Evolutionary conservation across 139 green algal genomes (phyloP).

Genomic region (Microglena sp.): DNA sequence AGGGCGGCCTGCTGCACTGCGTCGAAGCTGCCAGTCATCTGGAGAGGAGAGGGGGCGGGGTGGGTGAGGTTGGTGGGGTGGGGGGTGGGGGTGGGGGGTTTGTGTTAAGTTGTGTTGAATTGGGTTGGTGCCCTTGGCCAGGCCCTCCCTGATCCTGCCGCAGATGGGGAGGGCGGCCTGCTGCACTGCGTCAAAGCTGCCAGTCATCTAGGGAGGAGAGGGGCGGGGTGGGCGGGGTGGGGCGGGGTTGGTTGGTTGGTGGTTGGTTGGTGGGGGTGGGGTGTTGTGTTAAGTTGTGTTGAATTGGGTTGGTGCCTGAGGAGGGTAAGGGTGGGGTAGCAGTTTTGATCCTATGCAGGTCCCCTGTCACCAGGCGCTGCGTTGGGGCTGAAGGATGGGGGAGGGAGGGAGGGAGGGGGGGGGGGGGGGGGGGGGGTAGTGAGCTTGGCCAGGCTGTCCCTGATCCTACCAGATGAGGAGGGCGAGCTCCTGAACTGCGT

Average conservation of each 20-base stretch:
- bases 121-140: neutral
- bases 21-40: constrained; percentile 8
- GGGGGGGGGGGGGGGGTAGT: neutral
- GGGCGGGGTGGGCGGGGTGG: too few relatives aligned
- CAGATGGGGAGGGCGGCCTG: neutral
- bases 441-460: neutral
- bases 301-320: neutral
- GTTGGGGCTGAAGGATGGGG: constrained; percentile 2
- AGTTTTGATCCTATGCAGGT: too few relatives aligned
- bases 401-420: too few relatives aligned
- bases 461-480: neutral
- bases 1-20: neutral
- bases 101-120: too few relatives aligned
- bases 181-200: neutral
- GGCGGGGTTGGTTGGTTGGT: too few relatives aligned
- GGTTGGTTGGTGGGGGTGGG: too few relatives aligned
- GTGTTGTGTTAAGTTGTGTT: too few relatives aligned
- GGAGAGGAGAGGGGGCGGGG: constrained; percentile 1
- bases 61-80: too few relatives aligned
- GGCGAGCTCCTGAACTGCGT: neutral
- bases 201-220: constrained; percentile 10
- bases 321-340: neutral
- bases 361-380: neutral
- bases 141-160: constrained; percentile 1
- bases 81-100: too few relatives aligned